Evolutionary conservation across 192 early-diverging fungal species (phyloP), one percentile per base, ranked within the genome.

Genomic region (Rhizophagus clarus): DNA sequence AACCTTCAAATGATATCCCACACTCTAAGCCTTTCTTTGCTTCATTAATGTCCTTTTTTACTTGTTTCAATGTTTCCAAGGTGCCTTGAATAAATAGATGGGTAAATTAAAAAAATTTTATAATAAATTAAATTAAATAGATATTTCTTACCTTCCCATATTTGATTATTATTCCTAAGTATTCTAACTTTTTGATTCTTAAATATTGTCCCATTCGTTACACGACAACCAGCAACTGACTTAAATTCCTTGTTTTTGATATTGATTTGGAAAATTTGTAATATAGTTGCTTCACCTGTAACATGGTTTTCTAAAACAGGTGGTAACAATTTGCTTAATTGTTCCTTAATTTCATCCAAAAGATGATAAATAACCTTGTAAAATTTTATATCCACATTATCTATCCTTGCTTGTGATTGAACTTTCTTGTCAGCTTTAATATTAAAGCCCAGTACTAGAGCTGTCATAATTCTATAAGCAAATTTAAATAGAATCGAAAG

Each of bases 1-100:
- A 98, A 14, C 90, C 92, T 22, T 94, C 94, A 86, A 99, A 94
- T 68, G 90, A 89, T 83, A 99, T 93, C 22, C 97, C 97, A 82
- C 96, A 99, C 88, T 99, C 97, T 34, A 94, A 87, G n/a, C 96
- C 97, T 85, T 98, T 99, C 75, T 89, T 89, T 37, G 91, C 93
- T 87, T 99, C 97, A 31, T 82, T 81, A 47, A 97, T 92, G 80
- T 97, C 95, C 71, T 96, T 94, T 84, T 98, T 99, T 75, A 95
- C 87, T 72, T 96, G 93, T 84, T 93, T 93, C 79, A 99, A 89
- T 37, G 91, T 88, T 82, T 91, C 91, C 64, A 96, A 66, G 32
- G 83, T 82, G 34, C 93, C 91, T 40, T 90, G 71, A 51, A 29
- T 24, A 49, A 20, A 32, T 51, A 47, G 8, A 37, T 28, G 74